Evolutionary conservation across 306 rosid genomes (phyloP).

Genomic region (Fagus sylvatica): DNA sequence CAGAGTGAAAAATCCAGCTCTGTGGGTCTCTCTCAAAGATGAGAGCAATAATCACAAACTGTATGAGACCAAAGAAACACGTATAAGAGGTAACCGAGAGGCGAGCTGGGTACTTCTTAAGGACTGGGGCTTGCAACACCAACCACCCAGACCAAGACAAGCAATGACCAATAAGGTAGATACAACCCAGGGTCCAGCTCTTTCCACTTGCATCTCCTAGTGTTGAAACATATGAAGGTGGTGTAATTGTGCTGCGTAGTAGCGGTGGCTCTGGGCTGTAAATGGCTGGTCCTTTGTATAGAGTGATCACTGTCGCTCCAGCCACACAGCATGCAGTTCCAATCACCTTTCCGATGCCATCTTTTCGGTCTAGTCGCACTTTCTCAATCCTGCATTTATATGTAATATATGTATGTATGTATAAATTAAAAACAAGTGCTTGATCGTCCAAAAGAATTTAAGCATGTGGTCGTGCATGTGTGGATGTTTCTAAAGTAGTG

Average conservation of each 20-base stretch:
- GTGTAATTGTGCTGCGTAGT: slow-evolving; percentile 25
- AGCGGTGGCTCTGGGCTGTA: slow-evolving; percentile 63
- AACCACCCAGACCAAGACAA: slow-evolving; percentile 98
- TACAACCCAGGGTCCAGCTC: slow-evolving; percentile 91
- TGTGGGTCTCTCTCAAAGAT: slow-evolving; percentile 62
- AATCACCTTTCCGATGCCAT: slow-evolving; percentile 72
- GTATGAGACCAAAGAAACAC: slow-evolving; percentile 87
- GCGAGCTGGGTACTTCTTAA: slow-evolving; percentile 95
- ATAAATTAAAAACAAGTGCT: background rate
- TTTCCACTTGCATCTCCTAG: slow-evolving; percentile 77
- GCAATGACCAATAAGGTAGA: slow-evolving; percentile 88
- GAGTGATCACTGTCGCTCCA: slow-evolving; percentile 88
- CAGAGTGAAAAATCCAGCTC: slow-evolving; percentile 83
- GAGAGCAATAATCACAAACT: slow-evolving; percentile 68
- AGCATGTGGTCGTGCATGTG: background rate
- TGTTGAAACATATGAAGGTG: slow-evolving; percentile 29
- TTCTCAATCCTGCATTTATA: slow-evolving; percentile 60
- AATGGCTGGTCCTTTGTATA: slow-evolving; percentile 88
- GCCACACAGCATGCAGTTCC: slow-evolving; percentile 88
- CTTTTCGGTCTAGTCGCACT: slow-evolving; percentile 72
- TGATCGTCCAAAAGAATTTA: background rate
- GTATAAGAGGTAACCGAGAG: slow-evolving; percentile 95
- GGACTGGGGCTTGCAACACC: slow-evolving; percentile 83
- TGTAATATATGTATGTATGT: too few relatives aligned
- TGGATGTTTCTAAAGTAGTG: background rate